These are phyloP conservation scores for Rosa persica DNA, from an alignment of 306 rosid species.

Conservation along the genomic window DNA sequence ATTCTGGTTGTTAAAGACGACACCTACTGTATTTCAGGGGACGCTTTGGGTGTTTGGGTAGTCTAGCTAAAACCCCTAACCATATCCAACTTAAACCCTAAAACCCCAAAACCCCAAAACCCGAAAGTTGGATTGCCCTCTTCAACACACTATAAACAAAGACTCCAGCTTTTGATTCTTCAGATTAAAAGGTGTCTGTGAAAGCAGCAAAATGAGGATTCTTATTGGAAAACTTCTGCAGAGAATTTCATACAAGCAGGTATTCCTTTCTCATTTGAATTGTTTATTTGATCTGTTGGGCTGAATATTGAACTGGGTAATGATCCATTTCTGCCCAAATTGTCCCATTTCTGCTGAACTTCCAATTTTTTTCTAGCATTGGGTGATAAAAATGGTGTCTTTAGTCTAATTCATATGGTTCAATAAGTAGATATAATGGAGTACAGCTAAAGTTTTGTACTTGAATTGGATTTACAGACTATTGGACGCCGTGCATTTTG, in stretches of 20 bases:
- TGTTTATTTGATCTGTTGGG: neutral
- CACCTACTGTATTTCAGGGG: too few species aligned
- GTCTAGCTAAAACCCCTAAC: neutral
- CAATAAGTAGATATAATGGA: neutral
- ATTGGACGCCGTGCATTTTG: slow-evolving; percentile 49
- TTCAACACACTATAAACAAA: neutral
- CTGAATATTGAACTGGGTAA: slow-evolving; percentile 10
- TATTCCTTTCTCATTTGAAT: slow-evolving; percentile 8
- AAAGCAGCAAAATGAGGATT: slow-evolving; percentile 46
- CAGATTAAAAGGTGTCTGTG: neutral
- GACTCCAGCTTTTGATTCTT: neutral
- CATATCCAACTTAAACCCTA: slow-evolving; percentile 1
- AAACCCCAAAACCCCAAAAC: neutral
- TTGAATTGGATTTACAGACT: slow-evolving; percentile 42
- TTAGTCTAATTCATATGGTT: neutral
- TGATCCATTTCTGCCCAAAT: neutral
- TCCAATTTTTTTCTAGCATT: neutral
- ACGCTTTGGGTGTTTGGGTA: neutral
- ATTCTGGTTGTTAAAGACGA: neutral
- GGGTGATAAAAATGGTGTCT: slow-evolving; percentile 7
- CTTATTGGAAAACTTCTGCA: slow-evolving; percentile 44
- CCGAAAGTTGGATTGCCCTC: neutral
- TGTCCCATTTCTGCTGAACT: slow-evolving; percentile 1
- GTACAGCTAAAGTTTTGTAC: slow-evolving; percentile 1
- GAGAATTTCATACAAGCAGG: slow-evolving; percentile 43